A percentile compares a stretch with the other conserved stretches of the same genome.
Evolutionary conservation across 2,329 filamentous ascomycete species (phyloP).

Genomic region (Neonectria ditissima): DNA sequence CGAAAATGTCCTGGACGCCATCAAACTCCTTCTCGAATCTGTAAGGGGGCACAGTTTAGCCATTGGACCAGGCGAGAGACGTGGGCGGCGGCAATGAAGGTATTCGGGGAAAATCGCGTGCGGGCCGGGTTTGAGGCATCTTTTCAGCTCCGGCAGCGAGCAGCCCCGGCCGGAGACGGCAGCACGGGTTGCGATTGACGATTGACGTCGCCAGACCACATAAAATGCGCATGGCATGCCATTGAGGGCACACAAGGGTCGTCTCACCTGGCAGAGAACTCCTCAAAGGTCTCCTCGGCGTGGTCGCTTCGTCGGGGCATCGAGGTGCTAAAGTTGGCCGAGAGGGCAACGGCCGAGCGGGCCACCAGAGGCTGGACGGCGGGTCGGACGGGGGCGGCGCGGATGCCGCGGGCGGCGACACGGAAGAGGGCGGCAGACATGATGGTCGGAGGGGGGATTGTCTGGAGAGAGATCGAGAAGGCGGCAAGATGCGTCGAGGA

Average conservation of each 20-base stretch:
- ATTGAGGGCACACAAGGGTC: slow-evolving; percentile 37
- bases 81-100: slow-evolving; percentile 41
- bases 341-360: slow-evolving; percentile 65
- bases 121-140: slow-evolving; percentile 43
- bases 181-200: slow-evolving; percentile 16
- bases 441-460: slow-evolving; percentile 59
- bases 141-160: slow-evolving; percentile 33
- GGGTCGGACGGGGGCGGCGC: slow-evolving; percentile 70
- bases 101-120: slow-evolving; percentile 46
- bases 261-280: slow-evolving; percentile 94
- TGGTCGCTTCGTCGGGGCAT: slow-evolving; percentile 70
- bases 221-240: slow-evolving; percentile 15
- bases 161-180: slow-evolving; percentile 11
- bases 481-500: slow-evolving; percentile 38
- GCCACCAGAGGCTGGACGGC: slow-evolving; percentile 67
- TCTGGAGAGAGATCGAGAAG: slow-evolving; percentile 32
- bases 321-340: slow-evolving; percentile 69
- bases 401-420: slow-evolving; percentile 77
- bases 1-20: slow-evolving; percentile 96
- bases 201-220: neutral
- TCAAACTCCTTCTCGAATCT: slow-evolving; percentile 99
- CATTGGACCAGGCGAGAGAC: slow-evolving; percentile 40
- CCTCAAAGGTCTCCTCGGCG: slow-evolving; percentile 97
- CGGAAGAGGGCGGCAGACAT: slow-evolving; percentile 77
- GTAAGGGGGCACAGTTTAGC: slow-evolving; percentile 45